Evolutionary conservation across 2,329 filamentous ascomycete genomes (phyloP).

Genomic region (Didymella segeticola): DNA sequence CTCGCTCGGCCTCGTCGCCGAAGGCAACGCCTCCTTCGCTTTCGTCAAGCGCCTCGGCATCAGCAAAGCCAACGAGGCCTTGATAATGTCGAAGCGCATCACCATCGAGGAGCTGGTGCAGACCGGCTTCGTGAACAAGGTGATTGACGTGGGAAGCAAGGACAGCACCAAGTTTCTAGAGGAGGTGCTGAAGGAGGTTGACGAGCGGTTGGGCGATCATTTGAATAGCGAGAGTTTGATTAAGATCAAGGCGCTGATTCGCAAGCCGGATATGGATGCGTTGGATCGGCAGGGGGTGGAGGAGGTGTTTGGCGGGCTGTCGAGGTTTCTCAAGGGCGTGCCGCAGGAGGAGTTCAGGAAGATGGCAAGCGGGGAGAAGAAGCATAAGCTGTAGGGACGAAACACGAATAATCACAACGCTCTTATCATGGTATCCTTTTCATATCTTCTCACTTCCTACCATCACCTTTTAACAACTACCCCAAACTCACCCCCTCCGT

Average conservation of each 20-base stretch:
- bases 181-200: conserved; percentile 78
- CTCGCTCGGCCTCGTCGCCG: conserved; percentile 86
- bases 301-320: conserved; percentile 86
- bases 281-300: conserved; percentile 79
- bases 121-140: conserved; percentile 84
- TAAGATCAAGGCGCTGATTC: conserved; percentile 84
- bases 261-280: conserved; percentile 72
- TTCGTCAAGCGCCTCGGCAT: conserved; percentile 83
- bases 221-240: conserved; percentile 79
- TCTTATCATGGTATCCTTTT: too few species aligned
- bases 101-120: conserved; percentile 73
- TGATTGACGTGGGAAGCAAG: conserved; percentile 67
- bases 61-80: conserved; percentile 85
- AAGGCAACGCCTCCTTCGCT: conserved; percentile 80
- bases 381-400: conserved; percentile 90
- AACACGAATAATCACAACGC: too few species aligned
- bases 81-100: conserved; percentile 88
- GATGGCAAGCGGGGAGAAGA: conserved; percentile 87
- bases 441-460: too few species aligned
- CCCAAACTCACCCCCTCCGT: conserved; percentile 44
- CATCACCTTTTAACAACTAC: conserved; percentile 17
- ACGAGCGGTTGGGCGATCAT: conserved; percentile 80
- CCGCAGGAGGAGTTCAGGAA: conserved; percentile 90
- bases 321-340: conserved; percentile 78
- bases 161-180: conserved; percentile 72